Percentiles rank a stretch among this genome's conserved stretches.
phyloP scores from a whole-genome alignment of 306 rosid species.

The Potentilla sterilis region DNA sequence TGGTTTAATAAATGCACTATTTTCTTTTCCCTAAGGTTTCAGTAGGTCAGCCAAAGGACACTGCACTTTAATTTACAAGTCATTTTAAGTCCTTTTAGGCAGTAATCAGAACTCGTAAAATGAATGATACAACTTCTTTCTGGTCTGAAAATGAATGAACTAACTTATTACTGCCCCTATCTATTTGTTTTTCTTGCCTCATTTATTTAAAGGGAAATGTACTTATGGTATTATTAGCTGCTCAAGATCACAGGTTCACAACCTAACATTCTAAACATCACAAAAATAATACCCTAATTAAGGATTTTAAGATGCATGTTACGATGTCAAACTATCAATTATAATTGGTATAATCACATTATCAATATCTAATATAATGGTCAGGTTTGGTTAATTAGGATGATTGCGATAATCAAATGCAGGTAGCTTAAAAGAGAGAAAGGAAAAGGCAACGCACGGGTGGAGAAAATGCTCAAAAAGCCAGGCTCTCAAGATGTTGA shows the following conservation, averaged over 20 bases:
- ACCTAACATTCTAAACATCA: not conserved
- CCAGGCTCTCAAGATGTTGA: slow-evolving; percentile 96
- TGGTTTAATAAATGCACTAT: slow-evolving; percentile 30
- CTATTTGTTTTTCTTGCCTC: not conserved
- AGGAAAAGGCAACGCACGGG: slow-evolving; percentile 59
- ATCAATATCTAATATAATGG: not conserved
- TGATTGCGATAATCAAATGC: not conserved
- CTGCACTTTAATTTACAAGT: slow-evolving; percentile 36
- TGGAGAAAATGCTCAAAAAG: slow-evolving; percentile 98
- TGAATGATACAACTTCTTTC: not conserved
- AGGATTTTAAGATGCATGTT: not conserved
- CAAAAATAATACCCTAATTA: not conserved
- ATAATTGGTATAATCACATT: not conserved
- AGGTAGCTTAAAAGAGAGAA: not conserved
- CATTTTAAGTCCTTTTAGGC: slow-evolving; percentile 9
- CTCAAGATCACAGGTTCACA: not conserved
- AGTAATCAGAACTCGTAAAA: slow-evolving; percentile 10
- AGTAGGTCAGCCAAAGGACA: slow-evolving; percentile 43
- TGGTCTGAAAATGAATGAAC: not conserved
- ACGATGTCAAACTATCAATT: not conserved
- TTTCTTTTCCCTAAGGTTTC: slow-evolving; percentile 36
- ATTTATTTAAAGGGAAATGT: not conserved
- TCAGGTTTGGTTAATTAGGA: not conserved
- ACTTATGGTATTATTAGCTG: not conserved
- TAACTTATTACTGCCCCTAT: not conserved